These are phyloP conservation scores for Arachnomyces sp. DNA, from an alignment of 2,329 filamentous ascomycete species.

Conservation along the genomic window DNA sequence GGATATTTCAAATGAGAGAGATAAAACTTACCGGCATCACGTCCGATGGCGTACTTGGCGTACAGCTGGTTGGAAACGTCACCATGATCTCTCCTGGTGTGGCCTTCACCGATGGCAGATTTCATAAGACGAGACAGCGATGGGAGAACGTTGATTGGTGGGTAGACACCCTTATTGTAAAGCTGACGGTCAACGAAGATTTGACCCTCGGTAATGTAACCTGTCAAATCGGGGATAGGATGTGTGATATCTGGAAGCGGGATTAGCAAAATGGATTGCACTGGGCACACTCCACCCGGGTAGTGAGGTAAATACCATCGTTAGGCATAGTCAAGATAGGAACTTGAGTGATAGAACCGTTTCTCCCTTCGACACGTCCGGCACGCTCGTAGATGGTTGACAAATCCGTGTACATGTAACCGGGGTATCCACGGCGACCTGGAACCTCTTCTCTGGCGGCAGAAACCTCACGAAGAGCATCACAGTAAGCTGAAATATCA, in stretches of 20 bases:
- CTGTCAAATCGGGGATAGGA: slow-evolving; percentile 96
- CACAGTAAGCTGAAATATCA: slow-evolving; percentile 95
- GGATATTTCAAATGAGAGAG: not conserved
- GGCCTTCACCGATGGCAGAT: slow-evolving; percentile 95
- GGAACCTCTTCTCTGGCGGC: slow-evolving; percentile 97
- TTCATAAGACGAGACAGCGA: slow-evolving; percentile 99
- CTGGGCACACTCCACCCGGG: not conserved
- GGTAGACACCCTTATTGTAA: slow-evolving; percentile 95
- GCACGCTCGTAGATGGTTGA: slow-evolving; percentile 99
- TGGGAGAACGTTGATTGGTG: slow-evolving; percentile 95
- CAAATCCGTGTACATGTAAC: slow-evolving; percentile 99
- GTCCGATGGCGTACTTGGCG: slow-evolving; percentile 98
- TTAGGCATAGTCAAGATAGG: slow-evolving; percentile 99
- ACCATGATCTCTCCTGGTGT: slow-evolving; percentile 92
- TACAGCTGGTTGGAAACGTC: slow-evolving; percentile 99
- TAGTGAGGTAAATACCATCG: slow-evolving; percentile 55
- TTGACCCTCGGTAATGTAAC: slow-evolving; percentile 98
- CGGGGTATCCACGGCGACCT: slow-evolving; percentile 96
- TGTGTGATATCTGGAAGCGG: slow-evolving; percentile 73
- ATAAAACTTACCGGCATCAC: slow-evolving; percentile 60
- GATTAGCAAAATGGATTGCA: slow-evolving; percentile 3
- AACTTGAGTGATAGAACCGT: slow-evolving; percentile 98
- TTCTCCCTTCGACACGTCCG: slow-evolving; percentile 91
- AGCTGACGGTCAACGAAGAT: slow-evolving; percentile 94
- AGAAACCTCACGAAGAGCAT: slow-evolving; percentile 96